Evolutionary conservation across 2,329 filamentous ascomycete genomes (phyloP).

Genomic region (Samsoniella hepiali): DNA sequence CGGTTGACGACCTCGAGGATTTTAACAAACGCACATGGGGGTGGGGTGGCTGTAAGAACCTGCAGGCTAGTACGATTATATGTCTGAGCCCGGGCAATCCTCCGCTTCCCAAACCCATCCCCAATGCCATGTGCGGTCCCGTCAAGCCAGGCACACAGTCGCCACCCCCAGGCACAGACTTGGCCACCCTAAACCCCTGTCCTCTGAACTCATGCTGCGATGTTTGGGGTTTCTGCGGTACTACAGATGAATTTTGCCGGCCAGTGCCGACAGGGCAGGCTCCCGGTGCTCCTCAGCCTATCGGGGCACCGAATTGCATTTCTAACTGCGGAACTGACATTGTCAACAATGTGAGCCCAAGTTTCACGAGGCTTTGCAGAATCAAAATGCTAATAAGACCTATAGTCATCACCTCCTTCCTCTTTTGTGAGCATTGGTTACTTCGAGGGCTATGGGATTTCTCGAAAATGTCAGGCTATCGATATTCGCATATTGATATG

Average conservation of each 20-base stretch:
- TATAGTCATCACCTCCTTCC: neutral
- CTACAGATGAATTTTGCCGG: constrained; percentile 38
- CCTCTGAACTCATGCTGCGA: constrained; percentile 32
- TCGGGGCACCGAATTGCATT: constrained; percentile 11
- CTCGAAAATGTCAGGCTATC: constrained; percentile 21
- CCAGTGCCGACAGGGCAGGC: neutral
- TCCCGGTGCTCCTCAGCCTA: neutral
- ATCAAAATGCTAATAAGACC: neutral
- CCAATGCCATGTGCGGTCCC: constrained; percentile 35
- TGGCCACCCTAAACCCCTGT: constrained; percentile 30
- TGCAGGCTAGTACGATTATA: constrained; percentile 29
- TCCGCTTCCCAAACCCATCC: constrained; percentile 32
- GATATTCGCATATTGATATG: constrained; percentile 24
- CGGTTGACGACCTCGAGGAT: constrained; percentile 34
- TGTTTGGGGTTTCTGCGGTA: constrained; percentile 42
- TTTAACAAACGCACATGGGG: constrained; percentile 38
- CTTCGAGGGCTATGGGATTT: constrained; percentile 18
- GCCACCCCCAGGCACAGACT: constrained; percentile 23
- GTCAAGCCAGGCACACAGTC: constrained; percentile 29
- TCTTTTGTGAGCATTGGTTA: constrained; percentile 25
- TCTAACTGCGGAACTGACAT: constrained; percentile 19
- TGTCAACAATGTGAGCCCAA: neutral
- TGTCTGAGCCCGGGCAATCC: constrained; percentile 34
- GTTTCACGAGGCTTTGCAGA: too few relatives aligned
- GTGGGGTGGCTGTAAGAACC: constrained; percentile 27